Evolutionary conservation across 441 rosid genomes (phyloP), one percentile per base, ranked within the genome.

Genomic region (Eugenia klotzschiana): DNA sequence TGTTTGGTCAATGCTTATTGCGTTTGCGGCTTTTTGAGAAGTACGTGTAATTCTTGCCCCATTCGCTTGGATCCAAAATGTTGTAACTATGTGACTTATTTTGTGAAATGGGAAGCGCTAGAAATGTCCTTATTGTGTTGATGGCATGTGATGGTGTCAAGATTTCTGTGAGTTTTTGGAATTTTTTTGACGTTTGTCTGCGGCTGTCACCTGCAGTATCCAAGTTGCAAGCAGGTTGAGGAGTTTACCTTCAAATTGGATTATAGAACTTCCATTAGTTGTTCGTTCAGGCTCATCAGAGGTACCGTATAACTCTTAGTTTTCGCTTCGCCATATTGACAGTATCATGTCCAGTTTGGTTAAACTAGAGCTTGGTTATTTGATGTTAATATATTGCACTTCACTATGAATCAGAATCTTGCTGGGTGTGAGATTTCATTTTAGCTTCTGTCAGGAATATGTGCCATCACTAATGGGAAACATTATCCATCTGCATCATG

Each of bases 161-260:
- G 85, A 79, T 87, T 83, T 80, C 80, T 79, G 79, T 81, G 80
- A 86, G 84, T 54, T 84, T 82, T 82, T 15, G 51, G 49, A 86
- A 85, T 81, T 80, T 79, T 83, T 89, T 89, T 77, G 91, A 91
- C 88, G 81, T 86, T 51, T 89, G 79, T 91, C 91, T 92, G 91
- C 88, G 80, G 91, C 92, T 94, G 91, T 88, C 87, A 87, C 91
- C 77, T 93, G 98, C 96, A 94, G 98, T 90, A 88, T 84, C 89
- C 87, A 92, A 79, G 81, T 50, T 91, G 93, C 93, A 87, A 89
- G 93, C 94, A 94, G 94, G 93, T 91, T 90, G 91, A 81, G 92
- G 94, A 90, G 91, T 87, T 94, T 89, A 87, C 92, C 92, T 90
- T 90, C 90, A 83, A 86, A 60, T 87, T 87, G 92, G 91, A 89